Evolutionary conservation across 768 basidiomycete genomes (phyloP).

Genomic region (Daedaleopsis nitida): DNA sequence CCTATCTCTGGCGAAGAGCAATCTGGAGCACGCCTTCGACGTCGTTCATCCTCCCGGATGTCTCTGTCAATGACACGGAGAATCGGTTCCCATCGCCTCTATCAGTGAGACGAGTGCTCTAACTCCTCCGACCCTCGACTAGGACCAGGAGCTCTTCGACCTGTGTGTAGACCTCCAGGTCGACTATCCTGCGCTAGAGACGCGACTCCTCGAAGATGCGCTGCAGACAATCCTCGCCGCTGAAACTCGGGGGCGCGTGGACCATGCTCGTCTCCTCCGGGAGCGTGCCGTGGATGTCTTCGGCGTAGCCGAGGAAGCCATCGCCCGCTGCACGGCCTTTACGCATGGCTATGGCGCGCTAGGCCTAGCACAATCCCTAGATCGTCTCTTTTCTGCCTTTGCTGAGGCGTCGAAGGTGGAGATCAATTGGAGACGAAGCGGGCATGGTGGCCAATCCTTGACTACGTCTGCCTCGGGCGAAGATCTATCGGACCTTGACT

Average conservation of each 20-base stretch:
- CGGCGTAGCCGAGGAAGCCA: conserved; percentile 75
- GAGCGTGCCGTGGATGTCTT: conserved; percentile 80
- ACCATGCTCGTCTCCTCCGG: conserved; percentile 65
- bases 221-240: conserved; percentile 50
- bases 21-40: conserved; percentile 13
- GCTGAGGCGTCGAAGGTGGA: conserved; percentile 63
- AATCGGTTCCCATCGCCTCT: conserved; percentile 28
- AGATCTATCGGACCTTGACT: conserved; percentile 79
- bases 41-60: conserved; percentile 28
- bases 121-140: conserved; percentile 43
- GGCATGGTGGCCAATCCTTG: conserved; percentile 22
- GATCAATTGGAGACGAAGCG: conserved; percentile 36
- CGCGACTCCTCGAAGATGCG: conserved; percentile 61
- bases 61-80: conserved; percentile 37
- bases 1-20: conserved; percentile 24
- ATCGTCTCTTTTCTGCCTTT: conserved; percentile 71
- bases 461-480: conserved; percentile 44
- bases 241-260: conserved; percentile 45
- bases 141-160: conserved; percentile 93
- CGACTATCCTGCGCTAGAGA: conserved; percentile 81
- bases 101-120: conserved; percentile 29
- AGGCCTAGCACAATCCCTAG: conserved; percentile 74
- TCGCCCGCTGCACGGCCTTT: conserved; percentile 72
- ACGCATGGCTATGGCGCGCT: conserved; percentile 88
- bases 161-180: conserved; percentile 91